These are phyloP conservation scores for Sugiyamaella novakii DNA, from an alignment of 1,139 yeast species.

Conservation along the genomic window DNA sequence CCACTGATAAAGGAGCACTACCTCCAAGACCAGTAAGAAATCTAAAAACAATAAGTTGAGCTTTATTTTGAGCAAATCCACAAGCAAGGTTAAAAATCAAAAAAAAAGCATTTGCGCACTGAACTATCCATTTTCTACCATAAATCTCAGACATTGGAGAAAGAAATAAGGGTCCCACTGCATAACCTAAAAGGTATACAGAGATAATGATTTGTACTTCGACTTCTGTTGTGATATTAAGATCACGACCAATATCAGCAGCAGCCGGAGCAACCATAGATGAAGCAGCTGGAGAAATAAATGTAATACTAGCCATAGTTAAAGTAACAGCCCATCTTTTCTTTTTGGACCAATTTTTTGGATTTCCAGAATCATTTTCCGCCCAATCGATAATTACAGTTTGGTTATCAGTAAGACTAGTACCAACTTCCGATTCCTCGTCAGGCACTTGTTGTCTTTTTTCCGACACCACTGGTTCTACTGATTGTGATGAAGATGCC, in stretches of 20 bases:
- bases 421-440: not conserved
- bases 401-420: not conserved
- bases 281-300: conserved; percentile 61
- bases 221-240: conserved; percentile 46
- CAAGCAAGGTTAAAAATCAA: conserved; percentile 59
- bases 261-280: conserved; percentile 63
- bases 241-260: conserved; percentile 47
- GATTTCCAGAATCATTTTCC: conserved; percentile 53
- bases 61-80: conserved; percentile 54
- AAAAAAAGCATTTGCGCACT: conserved; percentile 52
- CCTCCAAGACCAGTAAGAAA: conserved; percentile 64
- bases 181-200: conserved; percentile 63
- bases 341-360: conserved; percentile 56
- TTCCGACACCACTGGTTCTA: too few species aligned
- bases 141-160: conserved; percentile 64
- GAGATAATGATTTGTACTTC: conserved; percentile 54
- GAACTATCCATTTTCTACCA: conserved; percentile 56
- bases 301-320: conserved; percentile 56
- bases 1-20: conserved; percentile 58
- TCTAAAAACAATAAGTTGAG: conserved; percentile 54
- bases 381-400: conserved; percentile 14
- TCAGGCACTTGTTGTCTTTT: too few species aligned
- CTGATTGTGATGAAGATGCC: too few species aligned
- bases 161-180: conserved; percentile 59
- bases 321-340: conserved; percentile 49